phyloP scores from a whole-genome alignment of 805 yeast species.

The Millerozyma acaciae region DNA sequence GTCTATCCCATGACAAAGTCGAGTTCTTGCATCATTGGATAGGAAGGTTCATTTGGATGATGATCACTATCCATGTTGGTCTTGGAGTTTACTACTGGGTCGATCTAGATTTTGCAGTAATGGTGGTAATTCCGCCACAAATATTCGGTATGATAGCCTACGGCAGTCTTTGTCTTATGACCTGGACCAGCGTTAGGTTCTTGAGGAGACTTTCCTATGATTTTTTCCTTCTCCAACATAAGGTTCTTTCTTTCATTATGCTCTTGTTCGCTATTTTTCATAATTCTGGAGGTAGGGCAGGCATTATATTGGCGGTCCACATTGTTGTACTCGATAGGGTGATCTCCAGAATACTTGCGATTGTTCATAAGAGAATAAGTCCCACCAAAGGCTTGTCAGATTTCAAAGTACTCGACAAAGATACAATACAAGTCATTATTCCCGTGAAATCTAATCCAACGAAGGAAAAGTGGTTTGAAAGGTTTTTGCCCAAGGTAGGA shows the following conservation, averaged over 20 bases:
- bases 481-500: slow-evolving; percentile 31
- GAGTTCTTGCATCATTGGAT: slow-evolving; percentile 43
- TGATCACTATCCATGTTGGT: slow-evolving; percentile 34
- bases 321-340: slow-evolving; percentile 40
- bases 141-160: slow-evolving; percentile 48
- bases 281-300: slow-evolving; percentile 29
- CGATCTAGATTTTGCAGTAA: slow-evolving; percentile 29
- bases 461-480: slow-evolving; percentile 22
- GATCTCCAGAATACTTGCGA: slow-evolving; percentile 21
- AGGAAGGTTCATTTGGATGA: slow-evolving; percentile 35
- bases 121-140: slow-evolving; percentile 46
- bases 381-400: slow-evolving; percentile 38
- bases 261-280: slow-evolving; percentile 41
- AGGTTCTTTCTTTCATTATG: slow-evolving; percentile 39
- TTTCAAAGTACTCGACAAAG: slow-evolving; percentile 38
- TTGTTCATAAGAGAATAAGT: slow-evolving; percentile 29
- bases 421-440: slow-evolving; percentile 36
- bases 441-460: slow-evolving; percentile 23
- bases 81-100: slow-evolving; percentile 39
- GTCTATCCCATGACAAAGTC: slow-evolving; percentile 39
- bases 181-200: slow-evolving; percentile 31
- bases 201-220: slow-evolving; percentile 40
- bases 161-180: slow-evolving; percentile 31
- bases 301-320: slow-evolving; percentile 40
- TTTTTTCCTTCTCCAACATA: slow-evolving; percentile 41